Evolutionary conservation across 495 filamentous ascomycete species (phyloP), one percentile per base, ranked within the genome.

Genomic region (Aspergillus asperescens): DNA sequence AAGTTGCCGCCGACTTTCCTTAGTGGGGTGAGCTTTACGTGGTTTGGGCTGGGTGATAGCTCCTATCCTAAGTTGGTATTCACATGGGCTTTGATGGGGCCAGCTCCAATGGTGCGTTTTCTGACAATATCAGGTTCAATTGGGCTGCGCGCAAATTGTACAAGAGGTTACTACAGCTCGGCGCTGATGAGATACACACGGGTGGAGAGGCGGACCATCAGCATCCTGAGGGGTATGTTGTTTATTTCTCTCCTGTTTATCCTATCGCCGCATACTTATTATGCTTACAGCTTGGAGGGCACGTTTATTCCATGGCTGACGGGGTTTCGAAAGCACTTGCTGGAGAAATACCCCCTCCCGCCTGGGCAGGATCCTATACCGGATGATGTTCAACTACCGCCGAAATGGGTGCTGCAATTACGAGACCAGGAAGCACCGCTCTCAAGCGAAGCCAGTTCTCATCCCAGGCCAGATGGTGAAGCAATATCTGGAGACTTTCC

Each of bases 41-140:
- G 82, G 0, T 96, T 99, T 75, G 94, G 93, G 5, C 77, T 96
- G 13, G 93, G 93, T 1, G 91, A 99, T 69, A 95, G 85, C 59
- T 93, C 89, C 2, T 99, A 99, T 78, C 80, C 84, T 4, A 89
- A 92, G 87, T 92, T 16, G 6, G 23, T 44, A 20, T 12, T 35
- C 13, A 4, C 19, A 42, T 27, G 22, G 13, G 35, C 5, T 31
- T 15, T 56, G 13, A 28, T 7, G n/a, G n/a, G n/a, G n/a, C n/a
- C n/a, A n/a, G n/a, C n/a, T n/a, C n/a, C n/a, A n/a, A n/a, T n/a
- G n/a, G n/a, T n/a, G n/a, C n/a, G n/a, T n/a, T 42, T 46, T 45
- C 54, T 68, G 37, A 69, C 39, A 1, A 16, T 41, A 0, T 4
- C 39, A 94, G 89, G 63, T 97, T 90, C 72, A 97, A 97, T 71